phyloP scores from a whole-genome alignment of 1,284 basidiomycete genomes.

The Grifola frondosa region DNA sequence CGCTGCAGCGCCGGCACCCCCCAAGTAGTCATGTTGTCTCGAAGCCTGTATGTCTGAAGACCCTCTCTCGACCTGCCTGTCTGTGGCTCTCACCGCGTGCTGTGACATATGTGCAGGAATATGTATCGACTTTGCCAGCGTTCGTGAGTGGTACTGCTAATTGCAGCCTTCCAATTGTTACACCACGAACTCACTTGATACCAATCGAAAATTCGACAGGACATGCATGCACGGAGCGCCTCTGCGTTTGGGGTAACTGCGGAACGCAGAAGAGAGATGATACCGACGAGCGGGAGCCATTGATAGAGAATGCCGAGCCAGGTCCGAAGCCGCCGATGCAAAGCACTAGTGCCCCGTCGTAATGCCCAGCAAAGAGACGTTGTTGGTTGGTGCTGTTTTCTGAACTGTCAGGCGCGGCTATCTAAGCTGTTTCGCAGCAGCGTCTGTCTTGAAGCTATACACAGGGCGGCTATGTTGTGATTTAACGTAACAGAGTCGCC shows the following conservation, averaged over 20 bases:
- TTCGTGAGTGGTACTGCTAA: slow-evolving; percentile 18
- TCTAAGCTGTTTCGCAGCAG: too few species aligned
- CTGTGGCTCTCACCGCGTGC: slow-evolving; percentile 14
- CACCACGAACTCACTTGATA: neutral
- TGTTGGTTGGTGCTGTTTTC: too few species aligned
- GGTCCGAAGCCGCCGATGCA: slow-evolving; percentile 3
- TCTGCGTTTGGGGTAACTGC: slow-evolving; percentile 6
- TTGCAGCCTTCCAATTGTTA: neutral
- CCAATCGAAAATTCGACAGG: neutral
- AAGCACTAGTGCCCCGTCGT: neutral
- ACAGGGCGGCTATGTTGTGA: too few species aligned
- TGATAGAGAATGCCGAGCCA: slow-evolving; percentile 4
- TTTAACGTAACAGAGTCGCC: too few species aligned
- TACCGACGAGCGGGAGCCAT: slow-evolving; percentile 2
- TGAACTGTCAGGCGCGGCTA: too few species aligned
- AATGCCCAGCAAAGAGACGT: too few species aligned
- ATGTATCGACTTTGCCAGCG: slow-evolving; percentile 23
- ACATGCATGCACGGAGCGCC: slow-evolving; percentile 9
- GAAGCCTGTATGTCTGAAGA: slow-evolving; percentile 21
- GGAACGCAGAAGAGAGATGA: neutral
- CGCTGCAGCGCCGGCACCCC: neutral
- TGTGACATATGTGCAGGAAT: slow-evolving; percentile 17
- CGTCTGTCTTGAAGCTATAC: too few species aligned
- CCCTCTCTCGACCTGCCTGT: slow-evolving; percentile 13
- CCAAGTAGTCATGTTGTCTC: neutral